Base-by-base conservation (phyloP, 192 early-diverging fungal species). In the Coemansia sp. region DNA sequence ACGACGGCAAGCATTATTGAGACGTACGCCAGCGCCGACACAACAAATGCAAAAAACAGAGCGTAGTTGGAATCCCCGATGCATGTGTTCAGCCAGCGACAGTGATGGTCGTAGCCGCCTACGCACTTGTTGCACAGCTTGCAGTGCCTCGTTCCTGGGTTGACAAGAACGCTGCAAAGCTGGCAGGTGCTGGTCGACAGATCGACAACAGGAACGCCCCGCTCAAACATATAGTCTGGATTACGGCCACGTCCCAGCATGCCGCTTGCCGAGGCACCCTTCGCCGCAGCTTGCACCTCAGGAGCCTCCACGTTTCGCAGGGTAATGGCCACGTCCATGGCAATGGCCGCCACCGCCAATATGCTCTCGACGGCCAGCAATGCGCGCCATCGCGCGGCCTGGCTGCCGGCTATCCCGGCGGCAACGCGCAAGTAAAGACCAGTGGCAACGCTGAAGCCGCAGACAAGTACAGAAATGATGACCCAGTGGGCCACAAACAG, bases 101-200 rank as follows among this genome's bases (percentile, higher is more conserved):
- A 80, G 36, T 80, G 77, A 62, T 80, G 77, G 63, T 74, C 71
- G 51, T 74, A 80, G 27, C 77, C 77, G n/a, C 59, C 64, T n/a
- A 80, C 62, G 25, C 77, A 80, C 47, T 70, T 73, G 65, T 80
- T 80, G 68, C 77, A 80, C 48, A 69, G 62, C 54, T 80, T 80
- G 62, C 77, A 80, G 50, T 80, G 77, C 25, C 72, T 65, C 3
- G 77, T 74, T 13, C 62, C 60, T 0, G 62, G 50, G 30, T 24
- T 55, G 28, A 51, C 65, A 7, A 63, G 28, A 20, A 35, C 55
- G 20, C 46, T 52, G 59, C 77, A 80, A 20, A 80, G 59, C 14
- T 57, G 55, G 53, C 77, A 80, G 46, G 45, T 39, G 20, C 69
- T 62, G 25, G 77, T 65, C 4, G 36, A 47, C 14, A 67, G 34